These are phyloP conservation scores for Pseudocercospora macadamiae DNA, from an alignment of 2,329 filamentous ascomycete species.

Conservation along the genomic window DNA sequence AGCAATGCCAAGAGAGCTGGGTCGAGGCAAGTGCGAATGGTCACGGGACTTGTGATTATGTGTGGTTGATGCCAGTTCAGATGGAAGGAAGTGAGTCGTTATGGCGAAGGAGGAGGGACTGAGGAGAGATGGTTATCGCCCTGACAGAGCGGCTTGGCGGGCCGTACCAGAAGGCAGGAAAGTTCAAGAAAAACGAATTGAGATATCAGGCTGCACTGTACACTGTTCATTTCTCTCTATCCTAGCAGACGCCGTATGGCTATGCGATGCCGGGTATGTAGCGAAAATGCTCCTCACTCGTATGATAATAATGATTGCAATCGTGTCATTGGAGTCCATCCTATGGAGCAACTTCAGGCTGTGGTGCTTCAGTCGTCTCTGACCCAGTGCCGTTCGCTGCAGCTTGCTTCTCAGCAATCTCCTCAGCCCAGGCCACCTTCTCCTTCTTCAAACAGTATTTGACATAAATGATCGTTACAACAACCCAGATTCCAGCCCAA, in stretches of 20 bases:
- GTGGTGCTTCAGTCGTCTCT: neutral
- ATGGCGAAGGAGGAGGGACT: too few relatives aligned
- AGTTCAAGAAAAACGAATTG: too few relatives aligned
- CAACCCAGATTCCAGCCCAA: slow-evolving; percentile 53
- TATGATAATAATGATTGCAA: neutral
- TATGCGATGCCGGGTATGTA: neutral
- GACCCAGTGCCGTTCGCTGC: slow-evolving; percentile 1
- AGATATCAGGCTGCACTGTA: neutral
- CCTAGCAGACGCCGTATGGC: neutral
- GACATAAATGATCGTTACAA: slow-evolving; percentile 51
- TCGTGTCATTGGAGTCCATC: neutral
- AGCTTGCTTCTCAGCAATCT: slow-evolving; percentile 35
- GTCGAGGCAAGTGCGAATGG: too few relatives aligned
- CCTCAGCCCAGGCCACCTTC: slow-evolving; percentile 39
- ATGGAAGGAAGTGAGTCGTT: too few relatives aligned
- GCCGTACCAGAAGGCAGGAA: too few relatives aligned
- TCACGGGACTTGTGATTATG: too few relatives aligned
- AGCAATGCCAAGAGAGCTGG: neutral
- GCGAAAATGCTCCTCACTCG: neutral
- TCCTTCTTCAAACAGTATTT: slow-evolving; percentile 42
- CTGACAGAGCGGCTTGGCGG: too few relatives aligned
- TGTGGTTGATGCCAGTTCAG: too few relatives aligned
- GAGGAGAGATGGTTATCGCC: too few relatives aligned
- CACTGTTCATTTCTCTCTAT: neutral
- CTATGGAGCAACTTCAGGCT: neutral